Evolutionary conservation across 2,329 filamentous ascomycete species (phyloP), one percentile per base, ranked within the genome.

Genomic region (Monosporascus ibericus): DNA sequence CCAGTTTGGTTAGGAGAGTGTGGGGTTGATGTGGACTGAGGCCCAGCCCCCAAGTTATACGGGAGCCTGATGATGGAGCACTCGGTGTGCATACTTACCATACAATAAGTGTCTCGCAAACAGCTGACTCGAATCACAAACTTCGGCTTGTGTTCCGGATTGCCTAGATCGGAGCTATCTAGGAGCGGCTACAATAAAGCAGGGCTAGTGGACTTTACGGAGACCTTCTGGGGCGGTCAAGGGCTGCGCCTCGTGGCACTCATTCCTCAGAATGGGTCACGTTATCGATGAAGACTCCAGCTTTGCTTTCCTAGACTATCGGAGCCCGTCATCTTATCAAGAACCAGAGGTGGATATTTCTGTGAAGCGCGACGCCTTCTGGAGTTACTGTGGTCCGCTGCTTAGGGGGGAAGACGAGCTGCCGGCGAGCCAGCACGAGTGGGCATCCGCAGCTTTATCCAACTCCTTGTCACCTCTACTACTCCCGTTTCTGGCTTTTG

Each of bases 321-420:
- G 39, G 5, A 6, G 22, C 18, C 14, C 30, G 11, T 5, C 30
- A 11, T 34, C 30, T 14, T 34, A 34, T 34, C 9, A 14, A 34
- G 30, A 14, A 14, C 11, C 24, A 38, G 44, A 54, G 34, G 15
- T 42, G 14, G 49, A 48, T 15, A 34, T 64, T 20, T 54, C 47
- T 49, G 60, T 72, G 6, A 65, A 59, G 15, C 61, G 58, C 22
- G 60, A 64, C 15, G 65, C 69, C 8, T 74, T 71, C 50, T 75
- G 72, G 73, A 74, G 71, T 52, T 74, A 75, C 61, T 73, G 70
- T 53, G 73, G 73, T 1, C 72, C 73, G 17, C 62, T 74, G 6
- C 60, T 75, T 51, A 42, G 50, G 40, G 47, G 52, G 7, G 52
- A 57, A 20, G 50, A 59, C 15, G 58, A 63, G 17, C 55, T 73